Base-by-base conservation (phyloP, 192 early-diverging fungal species). In the Bifiguratus adelaidae region DNA sequence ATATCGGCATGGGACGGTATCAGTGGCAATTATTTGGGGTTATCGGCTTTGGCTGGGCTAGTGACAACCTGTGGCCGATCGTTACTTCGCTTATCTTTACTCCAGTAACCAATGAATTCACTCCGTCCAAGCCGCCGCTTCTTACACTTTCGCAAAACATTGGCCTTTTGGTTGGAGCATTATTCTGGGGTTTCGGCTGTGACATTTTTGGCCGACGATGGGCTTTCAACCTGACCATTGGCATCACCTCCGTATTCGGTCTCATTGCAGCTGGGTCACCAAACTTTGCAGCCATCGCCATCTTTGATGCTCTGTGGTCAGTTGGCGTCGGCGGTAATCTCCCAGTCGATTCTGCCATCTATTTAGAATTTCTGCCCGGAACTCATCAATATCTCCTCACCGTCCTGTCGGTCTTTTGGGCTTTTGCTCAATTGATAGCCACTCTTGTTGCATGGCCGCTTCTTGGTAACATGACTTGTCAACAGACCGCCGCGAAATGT, bases 341-440 rank as follows among this genome's bases (percentile, higher is more conserved):
- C 41, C 76, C 77, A 9, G 67, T 69, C 21, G 74, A 79, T 67
- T 68, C 68, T 77, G 78, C 86, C 22, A 56, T 92, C 12, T 92
- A 89, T 41, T 72, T 92, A 3, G 88, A 92, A 67, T 90, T 89
- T 44, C 68, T 87, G 24, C 90, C 90, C 19, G 68, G 77, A 37
- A 71, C 78, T 42, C 71, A 86, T 44, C 86, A 86, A 45, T 76
- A 87, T 48, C 63, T 90, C 30, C 65, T 92, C 55, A 92, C 88
- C 0, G 71, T 92, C 34, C 70, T 92, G 48, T 88, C 85, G 4
- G 68, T 88, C 7, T 90, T 92, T 41, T 92, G 87, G 43, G 87
- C 90, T 1, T 63, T 85, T 40, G 90, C 88, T 2, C 82, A 86
- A 12, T 77, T 89, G 20, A 45, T 88, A 21, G 60, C 84, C 5